Evolutionary conservation across 805 yeast genomes (phyloP), one percentile per base, ranked within the genome.

Genomic region (Brettanomyces sp.): DNA sequence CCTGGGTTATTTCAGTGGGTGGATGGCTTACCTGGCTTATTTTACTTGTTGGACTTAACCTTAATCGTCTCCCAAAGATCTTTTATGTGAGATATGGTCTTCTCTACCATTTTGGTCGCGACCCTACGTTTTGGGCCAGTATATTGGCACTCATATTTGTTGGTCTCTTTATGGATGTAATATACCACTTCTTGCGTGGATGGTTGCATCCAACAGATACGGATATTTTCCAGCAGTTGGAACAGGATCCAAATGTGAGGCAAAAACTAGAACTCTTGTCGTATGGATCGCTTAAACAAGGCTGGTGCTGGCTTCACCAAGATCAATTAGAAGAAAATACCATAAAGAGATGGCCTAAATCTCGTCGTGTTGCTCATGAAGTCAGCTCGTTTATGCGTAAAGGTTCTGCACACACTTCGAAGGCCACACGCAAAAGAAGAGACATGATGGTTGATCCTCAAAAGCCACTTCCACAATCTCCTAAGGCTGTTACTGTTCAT

Each of bases 11-110:
- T 13, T 86, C 96, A 0, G 80, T 80, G 32, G 78, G 82, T 23
- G 99, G 98, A 1, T 93, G 95, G 82, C 65, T 85, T 6, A 54
- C 81, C 11, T 93, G 97, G 96, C 80, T 86, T 60, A 71, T 85
- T 46, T 61, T 89, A 28, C 74, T 91, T 41, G 85, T 90, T 58
- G 74, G 72, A 3, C 64, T 90, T n/a, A 83, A 86, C 60, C 68
- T 63, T 56, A 63, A 58, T 53, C 76, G 66, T 58, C 76, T 58
- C 44, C 70, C 72, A 33, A 66, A 77, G 45, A 85, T 85, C 12
- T 89, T 77, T 63, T 85, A 76, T 60, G 96, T 85, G 3, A 68
- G 71, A 6, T 71, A 76, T 49, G 95, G 93, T 2, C 68, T 93
- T 42, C 70, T 73, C 47, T 63, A 79, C 42, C 78, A 78, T 44